Evolutionary conservation across 805 yeast species (phyloP).

Genomic region (Myxozyma neglecta): DNA sequence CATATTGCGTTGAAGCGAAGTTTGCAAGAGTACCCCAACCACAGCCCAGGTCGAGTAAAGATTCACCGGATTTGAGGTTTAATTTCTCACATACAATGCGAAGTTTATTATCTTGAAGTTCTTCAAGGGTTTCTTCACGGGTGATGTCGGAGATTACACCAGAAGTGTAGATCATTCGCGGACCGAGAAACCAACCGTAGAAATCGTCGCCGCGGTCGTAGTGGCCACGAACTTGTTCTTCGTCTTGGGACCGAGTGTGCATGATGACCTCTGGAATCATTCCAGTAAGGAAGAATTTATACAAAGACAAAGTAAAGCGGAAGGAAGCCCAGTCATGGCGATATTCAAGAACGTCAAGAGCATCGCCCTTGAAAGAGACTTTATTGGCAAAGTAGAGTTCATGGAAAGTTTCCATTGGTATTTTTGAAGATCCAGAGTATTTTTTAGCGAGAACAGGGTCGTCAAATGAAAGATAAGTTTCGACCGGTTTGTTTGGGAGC

Average conservation of each 20-base stretch:
- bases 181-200: conserved; percentile 91
- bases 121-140: conserved; percentile 65
- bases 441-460: conserved; percentile 64
- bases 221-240: conserved; percentile 93
- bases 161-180: conserved; percentile 90
- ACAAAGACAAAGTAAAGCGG: conserved; percentile 72
- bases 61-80: conserved; percentile 68
- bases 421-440: conserved; percentile 71
- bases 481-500: conserved; percentile 75
- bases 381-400: conserved; percentile 81
- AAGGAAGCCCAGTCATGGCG: conserved; percentile 91
- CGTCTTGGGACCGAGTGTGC: conserved; percentile 92
- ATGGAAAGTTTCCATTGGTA: conserved; percentile 91
- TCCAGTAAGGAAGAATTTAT: conserved; percentile 77
- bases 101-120: conserved; percentile 84
- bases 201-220: conserved; percentile 96
- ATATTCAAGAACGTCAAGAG: conserved; percentile 77
- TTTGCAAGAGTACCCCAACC: conserved; percentile 96
- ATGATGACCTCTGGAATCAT: conserved; percentile 90
- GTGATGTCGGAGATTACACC: conserved; percentile 76
- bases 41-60: conserved; percentile 82
- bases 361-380: conserved; percentile 85
- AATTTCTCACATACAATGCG: conserved; percentile 86
- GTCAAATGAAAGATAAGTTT: conserved; percentile 78
- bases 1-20: conserved; percentile 76